phyloP scores from a whole-genome alignment of 129 eudicot genomes.

The Kitagawia praeruptora region DNA sequence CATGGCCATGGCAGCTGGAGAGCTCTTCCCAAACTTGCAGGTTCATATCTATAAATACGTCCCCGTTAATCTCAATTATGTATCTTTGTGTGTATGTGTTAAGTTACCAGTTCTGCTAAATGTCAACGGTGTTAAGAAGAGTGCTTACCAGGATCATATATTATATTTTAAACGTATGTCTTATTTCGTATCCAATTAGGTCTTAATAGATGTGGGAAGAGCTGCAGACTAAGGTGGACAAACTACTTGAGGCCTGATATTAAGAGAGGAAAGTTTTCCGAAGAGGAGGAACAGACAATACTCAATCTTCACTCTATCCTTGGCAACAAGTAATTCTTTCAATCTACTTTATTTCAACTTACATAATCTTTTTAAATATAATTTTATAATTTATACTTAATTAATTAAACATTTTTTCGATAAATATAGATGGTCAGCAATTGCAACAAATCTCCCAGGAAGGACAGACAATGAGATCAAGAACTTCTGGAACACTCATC shows the following conservation, averaged over 20 bases:
- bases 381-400: not conserved
- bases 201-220: constrained; percentile 82
- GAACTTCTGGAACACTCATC: constrained; percentile 82
- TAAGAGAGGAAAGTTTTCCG: constrained; percentile 82
- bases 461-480: constrained; percentile 84
- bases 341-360: not conserved
- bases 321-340: constrained; percentile 59
- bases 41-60: constrained; percentile 16
- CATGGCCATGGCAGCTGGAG: constrained; percentile 98
- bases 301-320: constrained; percentile 74
- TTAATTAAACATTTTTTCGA: not conserved
- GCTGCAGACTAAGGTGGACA: constrained; percentile 85
- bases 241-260: constrained; percentile 83
- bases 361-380: too few species aligned
- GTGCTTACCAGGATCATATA: too few species aligned
- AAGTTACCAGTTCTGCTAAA: too few species aligned
- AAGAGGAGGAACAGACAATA: constrained; percentile 83
- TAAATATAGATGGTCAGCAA: constrained; percentile 74
- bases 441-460: constrained; percentile 76
- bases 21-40: constrained; percentile 91
- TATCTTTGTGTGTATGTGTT: too few species aligned
- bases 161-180: too few species aligned
- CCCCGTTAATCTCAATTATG: too few species aligned
- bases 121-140: too few species aligned
- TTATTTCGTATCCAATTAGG: constrained; percentile 27